Percentiles rank a stretch among this genome's conserved stretches.
These are phyloP conservation scores for Brachypodium distachyon DNA, from an alignment of 202 grass and related monocot species.

Conservation along the genomic window DNA sequence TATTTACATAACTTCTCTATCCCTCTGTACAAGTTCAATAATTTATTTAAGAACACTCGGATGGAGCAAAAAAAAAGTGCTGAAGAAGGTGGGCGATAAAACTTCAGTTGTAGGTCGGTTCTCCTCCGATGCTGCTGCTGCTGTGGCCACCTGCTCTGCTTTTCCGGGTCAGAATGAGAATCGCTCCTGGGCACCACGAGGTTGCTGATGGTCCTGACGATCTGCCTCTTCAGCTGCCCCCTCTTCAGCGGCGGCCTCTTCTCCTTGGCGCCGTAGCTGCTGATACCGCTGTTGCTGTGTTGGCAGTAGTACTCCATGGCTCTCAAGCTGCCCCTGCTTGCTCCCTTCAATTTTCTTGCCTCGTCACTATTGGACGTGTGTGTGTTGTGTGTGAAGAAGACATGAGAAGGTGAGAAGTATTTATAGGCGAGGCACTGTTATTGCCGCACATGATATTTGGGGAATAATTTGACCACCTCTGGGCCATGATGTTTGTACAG, in stretches of 20 bases:
- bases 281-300: neutral
- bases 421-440: neutral
- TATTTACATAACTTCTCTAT: neutral
- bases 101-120: slow-evolving; percentile 24
- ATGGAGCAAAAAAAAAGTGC: neutral
- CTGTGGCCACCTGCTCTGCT: neutral
- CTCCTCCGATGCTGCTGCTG: slow-evolving; percentile 7
- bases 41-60: neutral
- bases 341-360: neutral
- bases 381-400: neutral
- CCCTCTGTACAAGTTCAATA: neutral
- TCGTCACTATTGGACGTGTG: neutral
- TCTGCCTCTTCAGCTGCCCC: slow-evolving; percentile 36
- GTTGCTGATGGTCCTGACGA: slow-evolving; percentile 32
- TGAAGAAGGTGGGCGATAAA: neutral
- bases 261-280: slow-evolving; percentile 2
- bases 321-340: neutral
- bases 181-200: slow-evolving; percentile 25
- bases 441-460: neutral
- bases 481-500: neutral
- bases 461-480: slow-evolving; percentile 5
- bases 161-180: neutral
- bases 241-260: slow-evolving; percentile 49
- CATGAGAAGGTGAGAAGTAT: neutral
- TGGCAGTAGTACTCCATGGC: slow-evolving; percentile 4